Evolutionary conservation across 1,284 basidiomycete species (phyloP), one percentile per base, ranked within the genome.

Genomic region (Rhodotorula sp.): DNA sequence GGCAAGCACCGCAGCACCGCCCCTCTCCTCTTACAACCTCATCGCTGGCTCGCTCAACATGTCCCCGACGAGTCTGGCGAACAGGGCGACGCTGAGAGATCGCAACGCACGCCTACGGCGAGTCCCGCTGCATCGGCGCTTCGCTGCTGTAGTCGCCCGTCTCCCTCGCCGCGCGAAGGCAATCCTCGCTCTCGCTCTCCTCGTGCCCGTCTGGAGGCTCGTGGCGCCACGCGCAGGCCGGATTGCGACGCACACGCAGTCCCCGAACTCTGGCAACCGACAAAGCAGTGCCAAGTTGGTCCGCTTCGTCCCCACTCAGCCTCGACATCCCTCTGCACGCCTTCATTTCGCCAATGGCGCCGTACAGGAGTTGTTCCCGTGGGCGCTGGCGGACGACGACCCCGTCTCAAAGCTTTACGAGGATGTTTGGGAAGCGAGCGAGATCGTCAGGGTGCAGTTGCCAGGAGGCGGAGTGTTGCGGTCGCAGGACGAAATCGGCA

Each of bases 391-490:
- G 53, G 36, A 11, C 27, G 36, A 24, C 39, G 39, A 44, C 39
- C 19, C 39, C 13, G 39, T 44, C 39, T 15, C 4, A 36, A 32
- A 36, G 32, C 10, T 11, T 19, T 30, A 39, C 10, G 44, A 69
- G 24, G 20, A 30, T 15, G 20, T 69, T 1, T 69, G 68, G 68
- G 60, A 51, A 44, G 8, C 13, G 22, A 47, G 47, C 24, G 15
- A 29, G 24, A 19, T 69, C n/a, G 34, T 27, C 7, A 44, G 19
- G 15, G 51, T 62, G 46, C 59, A 68, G 11, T 2, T 71, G 9
- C 62, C 70, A n/a, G 29, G 64, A 24, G 70, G 66, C 0, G 58
- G 30, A 15, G 60, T 13, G 9, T 20, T 70, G 24, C 30, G 32
- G 0, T 59, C 62, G 34, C n/a, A 30, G 34, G 51, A 27, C 19